A percentile compares a stretch with the other conserved stretches of the same genome.
These are phyloP conservation scores for Spizellomyces sp. DNA, from an alignment of 192 early-diverging fungal species.

Conservation along the genomic window DNA sequence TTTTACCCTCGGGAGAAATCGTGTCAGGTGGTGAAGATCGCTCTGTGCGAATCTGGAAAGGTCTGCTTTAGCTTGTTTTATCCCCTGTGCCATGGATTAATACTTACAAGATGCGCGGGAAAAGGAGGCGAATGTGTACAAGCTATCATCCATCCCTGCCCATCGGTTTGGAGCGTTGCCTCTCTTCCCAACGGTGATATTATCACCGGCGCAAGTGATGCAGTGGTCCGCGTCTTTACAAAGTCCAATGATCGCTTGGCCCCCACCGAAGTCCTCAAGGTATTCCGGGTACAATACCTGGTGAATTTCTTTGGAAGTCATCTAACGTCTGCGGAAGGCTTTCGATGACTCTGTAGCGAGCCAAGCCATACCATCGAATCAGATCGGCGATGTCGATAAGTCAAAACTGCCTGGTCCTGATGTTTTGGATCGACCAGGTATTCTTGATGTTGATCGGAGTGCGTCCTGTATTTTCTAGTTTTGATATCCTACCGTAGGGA, in stretches of 20 bases:
- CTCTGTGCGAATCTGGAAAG: slow-evolving; percentile 81
- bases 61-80: slow-evolving; percentile 30
- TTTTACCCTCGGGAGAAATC: slow-evolving; percentile 75
- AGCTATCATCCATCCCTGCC: slow-evolving; percentile 81
- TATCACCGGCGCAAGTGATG: slow-evolving; percentile 84
- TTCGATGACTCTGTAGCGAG: slow-evolving; percentile 36
- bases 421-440: slow-evolving; percentile 66
- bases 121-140: slow-evolving; percentile 63
- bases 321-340: slow-evolving; percentile 15
- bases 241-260: slow-evolving; percentile 64
- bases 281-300: slow-evolving; percentile 1
- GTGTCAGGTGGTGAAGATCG: slow-evolving; percentile 95
- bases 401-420: slow-evolving; percentile 79
- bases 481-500: slow-evolving; percentile 40
- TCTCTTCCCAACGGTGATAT: slow-evolving; percentile 79
- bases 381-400: slow-evolving; percentile 83
- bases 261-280: slow-evolving; percentile 39
- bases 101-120: not conserved
- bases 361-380: slow-evolving; percentile 52
- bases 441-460: not conserved
- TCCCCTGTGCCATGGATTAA: not conserved
- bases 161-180: slow-evolving; percentile 90
- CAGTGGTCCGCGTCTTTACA: slow-evolving; percentile 81
- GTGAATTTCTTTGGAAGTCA: not conserved
- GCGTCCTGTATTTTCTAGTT: too few species aligned